phyloP scores from a whole-genome alignment of 2,329 filamentous ascomycete genomes.

The Fusarium citri region DNA sequence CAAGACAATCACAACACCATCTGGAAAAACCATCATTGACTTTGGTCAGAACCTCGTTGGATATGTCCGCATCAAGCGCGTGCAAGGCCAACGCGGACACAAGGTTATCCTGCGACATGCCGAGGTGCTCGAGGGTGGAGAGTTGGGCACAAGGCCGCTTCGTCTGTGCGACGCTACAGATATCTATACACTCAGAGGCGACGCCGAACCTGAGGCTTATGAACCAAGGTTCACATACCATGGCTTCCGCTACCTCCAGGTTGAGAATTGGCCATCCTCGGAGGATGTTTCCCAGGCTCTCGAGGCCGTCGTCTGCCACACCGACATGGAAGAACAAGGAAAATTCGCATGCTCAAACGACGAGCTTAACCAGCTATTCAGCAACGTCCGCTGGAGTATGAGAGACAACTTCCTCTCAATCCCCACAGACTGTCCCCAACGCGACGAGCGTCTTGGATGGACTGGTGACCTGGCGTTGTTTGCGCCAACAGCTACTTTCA shows the following conservation, averaged over 20 bases:
- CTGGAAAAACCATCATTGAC: conserved; percentile 60
- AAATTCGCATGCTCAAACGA: conserved; percentile 64
- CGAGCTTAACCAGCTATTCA: conserved; percentile 64
- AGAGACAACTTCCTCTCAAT: conserved; percentile 68
- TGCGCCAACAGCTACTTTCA: conserved; percentile 61
- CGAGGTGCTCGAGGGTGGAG: conserved; percentile 64
- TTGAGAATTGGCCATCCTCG: conserved; percentile 56
- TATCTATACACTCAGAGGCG: conserved; percentile 53
- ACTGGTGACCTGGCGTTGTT: conserved; percentile 65
- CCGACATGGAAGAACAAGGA: conserved; percentile 64
- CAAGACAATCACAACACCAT: conserved; percentile 50
- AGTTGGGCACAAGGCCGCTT: conserved; percentile 56
- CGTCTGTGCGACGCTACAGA: conserved; percentile 62
- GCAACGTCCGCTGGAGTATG: conserved; percentile 68
- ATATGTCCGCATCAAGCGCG: conserved; percentile 54
- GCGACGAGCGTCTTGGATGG: conserved; percentile 67
- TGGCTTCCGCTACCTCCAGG: conserved; percentile 64
- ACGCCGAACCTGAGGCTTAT: conserved; percentile 41
- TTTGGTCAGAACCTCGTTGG: conserved; percentile 71
- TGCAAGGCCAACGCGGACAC: conserved; percentile 49
- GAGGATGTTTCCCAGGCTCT: conserved; percentile 41
- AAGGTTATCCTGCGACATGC: conserved; percentile 62
- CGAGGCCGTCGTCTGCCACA: conserved; percentile 58
- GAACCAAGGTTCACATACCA: conserved; percentile 65
- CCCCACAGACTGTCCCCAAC: conserved; percentile 68